A percentile compares a stretch with the other conserved stretches of the same genome.
Evolutionary conservation across 805 yeast species (phyloP).

Genomic region (Torulaspora quercuum): DNA sequence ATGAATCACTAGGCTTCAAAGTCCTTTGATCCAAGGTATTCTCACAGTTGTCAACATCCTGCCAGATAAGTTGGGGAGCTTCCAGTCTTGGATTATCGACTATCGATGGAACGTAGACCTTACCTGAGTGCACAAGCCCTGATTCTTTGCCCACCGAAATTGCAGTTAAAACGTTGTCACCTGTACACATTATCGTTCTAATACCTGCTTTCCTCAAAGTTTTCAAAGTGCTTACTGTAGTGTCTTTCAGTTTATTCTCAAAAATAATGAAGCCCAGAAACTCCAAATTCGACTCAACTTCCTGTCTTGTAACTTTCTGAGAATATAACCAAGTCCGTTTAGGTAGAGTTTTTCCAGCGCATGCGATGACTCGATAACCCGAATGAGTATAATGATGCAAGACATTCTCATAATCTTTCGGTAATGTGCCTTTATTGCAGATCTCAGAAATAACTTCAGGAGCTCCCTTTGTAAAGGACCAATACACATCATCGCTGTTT

Average conservation of each 20-base stretch:
- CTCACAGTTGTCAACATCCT: slow-evolving; percentile 59
- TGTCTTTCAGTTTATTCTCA: slow-evolving; percentile 80
- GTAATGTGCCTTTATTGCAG: slow-evolving; percentile 69
- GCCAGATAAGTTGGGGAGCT: slow-evolving; percentile 50
- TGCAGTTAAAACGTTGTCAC: slow-evolving; percentile 93
- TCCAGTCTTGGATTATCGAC: slow-evolving; percentile 35
- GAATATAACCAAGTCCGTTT: slow-evolving; percentile 48
- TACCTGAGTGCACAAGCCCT: slow-evolving; percentile 50
- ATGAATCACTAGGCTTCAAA: slow-evolving; percentile 44
- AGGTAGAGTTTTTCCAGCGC: slow-evolving; percentile 62
- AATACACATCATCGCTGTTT: slow-evolving; percentile 39
- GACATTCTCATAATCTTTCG: slow-evolving; percentile 66
- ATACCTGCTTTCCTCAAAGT: slow-evolving; percentile 64
- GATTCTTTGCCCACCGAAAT: slow-evolving; percentile 89
- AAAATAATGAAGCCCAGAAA: slow-evolving; percentile 89
- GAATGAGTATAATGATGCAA: slow-evolving; percentile 84
- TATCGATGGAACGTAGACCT: slow-evolving; percentile 62
- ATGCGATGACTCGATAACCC: slow-evolving; percentile 93
- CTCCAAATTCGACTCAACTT: slow-evolving; percentile 62
- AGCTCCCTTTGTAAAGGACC: slow-evolving; percentile 86
- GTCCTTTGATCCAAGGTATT: slow-evolving; percentile 61
- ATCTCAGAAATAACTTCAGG: slow-evolving; percentile 87
- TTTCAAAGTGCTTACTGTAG: slow-evolving; percentile 59
- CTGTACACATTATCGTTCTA: slow-evolving; percentile 94
- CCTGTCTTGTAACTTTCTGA: slow-evolving; percentile 53